Evolutionary conservation across 768 basidiomycete genomes (phyloP).

Genomic region (Cubamyces lactineus): DNA sequence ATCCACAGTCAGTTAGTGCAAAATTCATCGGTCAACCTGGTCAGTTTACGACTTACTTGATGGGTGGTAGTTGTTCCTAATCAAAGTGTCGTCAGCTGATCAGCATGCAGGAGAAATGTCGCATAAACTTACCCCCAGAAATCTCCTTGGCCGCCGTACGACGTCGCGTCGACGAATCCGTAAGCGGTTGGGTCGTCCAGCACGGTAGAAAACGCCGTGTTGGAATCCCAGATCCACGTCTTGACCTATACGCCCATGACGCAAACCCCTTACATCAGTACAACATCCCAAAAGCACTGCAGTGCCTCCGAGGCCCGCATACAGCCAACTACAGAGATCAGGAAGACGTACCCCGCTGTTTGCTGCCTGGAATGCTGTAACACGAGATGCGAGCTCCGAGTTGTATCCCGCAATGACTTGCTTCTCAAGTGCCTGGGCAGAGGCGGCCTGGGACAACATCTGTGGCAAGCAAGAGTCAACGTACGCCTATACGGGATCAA

Average conservation of each 20-base stretch:
- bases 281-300: no score
- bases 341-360: slow-evolving; percentile 45
- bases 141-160: slow-evolving; percentile 46
- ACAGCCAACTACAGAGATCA: no score
- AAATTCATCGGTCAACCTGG: neutral
- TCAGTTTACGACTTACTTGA: slow-evolving; percentile 39
- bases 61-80: slow-evolving; percentile 58
- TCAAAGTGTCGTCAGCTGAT: neutral
- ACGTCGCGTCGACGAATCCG: slow-evolving; percentile 58
- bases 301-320: no score
- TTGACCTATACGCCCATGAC: slow-evolving; percentile 39
- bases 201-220: slow-evolving; percentile 51
- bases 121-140: slow-evolving; percentile 56
- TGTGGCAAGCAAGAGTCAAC: slow-evolving; percentile 25
- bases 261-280: neutral
- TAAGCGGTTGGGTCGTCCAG: slow-evolving; percentile 52
- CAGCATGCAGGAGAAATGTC: neutral
- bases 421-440: slow-evolving; percentile 46
- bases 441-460: slow-evolving; percentile 51
- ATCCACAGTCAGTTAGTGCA: neutral
- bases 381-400: slow-evolving; percentile 46
- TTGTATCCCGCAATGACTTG: slow-evolving; percentile 57
- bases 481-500: neutral
- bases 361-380: slow-evolving; percentile 44
- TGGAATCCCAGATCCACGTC: slow-evolving; percentile 55